These are phyloP conservation scores for Mycena citricolor DNA, from an alignment of 1,284 basidiomycete species.

Conservation along the genomic window DNA sequence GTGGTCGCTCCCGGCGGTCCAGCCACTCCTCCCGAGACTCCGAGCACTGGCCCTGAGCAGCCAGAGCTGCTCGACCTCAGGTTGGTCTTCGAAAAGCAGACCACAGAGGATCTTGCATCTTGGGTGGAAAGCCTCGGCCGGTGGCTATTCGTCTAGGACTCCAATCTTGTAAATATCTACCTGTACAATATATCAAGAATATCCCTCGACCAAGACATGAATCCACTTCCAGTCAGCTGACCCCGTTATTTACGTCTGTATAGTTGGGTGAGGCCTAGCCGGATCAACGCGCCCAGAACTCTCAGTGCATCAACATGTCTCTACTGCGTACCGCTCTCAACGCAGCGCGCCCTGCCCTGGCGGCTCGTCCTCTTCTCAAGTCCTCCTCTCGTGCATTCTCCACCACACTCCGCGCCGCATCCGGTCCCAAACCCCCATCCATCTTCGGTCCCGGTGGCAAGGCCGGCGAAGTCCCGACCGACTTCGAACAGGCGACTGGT, in stretches of 20 bases:
- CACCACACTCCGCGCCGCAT: constrained; percentile 48
- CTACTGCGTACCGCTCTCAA: constrained; percentile 13
- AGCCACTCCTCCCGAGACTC: constrained; percentile 54
- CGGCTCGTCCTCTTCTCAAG: constrained; percentile 11
- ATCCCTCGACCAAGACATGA: no score
- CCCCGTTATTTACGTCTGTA: no score
- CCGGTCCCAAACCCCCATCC: constrained; percentile 62
- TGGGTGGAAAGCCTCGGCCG: constrained; percentile 61
- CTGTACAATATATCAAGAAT: no score
- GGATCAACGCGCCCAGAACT: no score
- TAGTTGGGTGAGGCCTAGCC: no score
- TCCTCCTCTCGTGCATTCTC: constrained; percentile 56
- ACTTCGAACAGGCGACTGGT: constrained; percentile 92
- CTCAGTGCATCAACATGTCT: no score
- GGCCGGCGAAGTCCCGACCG: constrained; percentile 77
- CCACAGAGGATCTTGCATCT: constrained; percentile 44
- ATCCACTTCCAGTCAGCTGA: no score
- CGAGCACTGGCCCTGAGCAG: constrained; percentile 26
- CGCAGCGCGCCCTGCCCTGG: constrained; percentile 18
- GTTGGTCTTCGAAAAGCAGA: constrained; percentile 48
- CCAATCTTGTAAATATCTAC: no score
- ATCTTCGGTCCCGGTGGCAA: constrained; percentile 76
- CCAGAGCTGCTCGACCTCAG: constrained; percentile 41
- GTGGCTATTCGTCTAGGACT: constrained; percentile 68
- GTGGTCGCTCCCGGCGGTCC: constrained; percentile 35